phyloP scores from a whole-genome alignment of 306 rosid species.

The Cyamopsis tetragonoloba region DNA sequence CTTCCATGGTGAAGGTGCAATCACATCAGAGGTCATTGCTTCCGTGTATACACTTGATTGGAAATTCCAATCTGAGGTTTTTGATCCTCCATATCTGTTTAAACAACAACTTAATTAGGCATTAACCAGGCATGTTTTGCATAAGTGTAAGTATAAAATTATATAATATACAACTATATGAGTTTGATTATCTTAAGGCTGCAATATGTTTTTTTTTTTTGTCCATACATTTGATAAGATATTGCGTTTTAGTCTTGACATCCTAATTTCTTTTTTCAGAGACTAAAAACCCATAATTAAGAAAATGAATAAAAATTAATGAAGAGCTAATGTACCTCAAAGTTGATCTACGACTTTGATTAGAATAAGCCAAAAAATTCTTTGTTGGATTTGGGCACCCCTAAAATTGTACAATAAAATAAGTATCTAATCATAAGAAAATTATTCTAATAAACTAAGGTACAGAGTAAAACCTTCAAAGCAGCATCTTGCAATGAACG shows the following conservation, averaged over 20 bases:
- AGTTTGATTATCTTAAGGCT: no score
- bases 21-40: conserved; percentile 71
- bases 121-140: background rate
- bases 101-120: conserved; percentile 8
- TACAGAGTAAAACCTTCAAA: conserved; percentile 49
- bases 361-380: conserved; percentile 35
- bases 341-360: conserved; percentile 41
- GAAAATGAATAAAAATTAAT: background rate
- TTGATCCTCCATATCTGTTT: conserved; percentile 58
- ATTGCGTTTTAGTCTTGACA: no score
- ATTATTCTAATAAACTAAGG: conserved; percentile 12
- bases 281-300: no score
- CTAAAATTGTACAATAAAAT: conserved; percentile 36
- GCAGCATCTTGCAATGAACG: conserved; percentile 68
- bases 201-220: no score
- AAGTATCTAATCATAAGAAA: conserved; percentile 25
- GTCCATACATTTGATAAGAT: no score
- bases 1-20: conserved; percentile 89
- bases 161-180: no score
- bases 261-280: no score
- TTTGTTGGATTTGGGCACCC: conserved; percentile 46
- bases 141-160: no score
- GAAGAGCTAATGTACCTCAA: conserved; percentile 44
- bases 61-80: conserved; percentile 35
- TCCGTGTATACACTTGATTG: conserved; percentile 46